phyloP scores from a whole-genome alignment of 805 yeast species.

The Tetrapisispora namnaoensis region DNA sequence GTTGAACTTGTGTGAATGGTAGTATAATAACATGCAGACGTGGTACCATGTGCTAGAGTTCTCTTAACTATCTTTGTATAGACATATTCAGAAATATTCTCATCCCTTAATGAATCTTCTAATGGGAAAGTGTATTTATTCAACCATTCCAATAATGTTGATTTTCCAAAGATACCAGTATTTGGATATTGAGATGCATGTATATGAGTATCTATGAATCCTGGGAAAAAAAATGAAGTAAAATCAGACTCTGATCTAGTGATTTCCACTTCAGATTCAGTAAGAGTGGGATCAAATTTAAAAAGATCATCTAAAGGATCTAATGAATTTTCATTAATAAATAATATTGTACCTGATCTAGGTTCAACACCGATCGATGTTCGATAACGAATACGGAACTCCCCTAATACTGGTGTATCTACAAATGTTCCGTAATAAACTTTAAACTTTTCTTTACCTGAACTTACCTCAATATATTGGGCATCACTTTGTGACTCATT shows the following conservation, averaged over 20 bases:
- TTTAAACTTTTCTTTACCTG: not conserved
- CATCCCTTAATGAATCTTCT: slow-evolving; percentile 56
- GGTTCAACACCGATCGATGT: slow-evolving; percentile 52
- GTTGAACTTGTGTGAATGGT: slow-evolving; percentile 76
- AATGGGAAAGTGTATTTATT: slow-evolving; percentile 80
- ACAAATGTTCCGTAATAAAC: slow-evolving; percentile 62
- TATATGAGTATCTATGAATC: slow-evolving; percentile 73
- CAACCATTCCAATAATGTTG: slow-evolving; percentile 86
- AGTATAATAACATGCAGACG: slow-evolving; percentile 86
- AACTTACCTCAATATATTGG: not conserved
- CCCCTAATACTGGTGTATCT: slow-evolving; percentile 56
- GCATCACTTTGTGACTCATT: not conserved
- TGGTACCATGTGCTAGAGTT: slow-evolving; percentile 75
- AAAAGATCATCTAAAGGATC: slow-evolving; percentile 26
- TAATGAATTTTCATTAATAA: slow-evolving; percentile 19
- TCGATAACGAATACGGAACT: slow-evolving; percentile 43
- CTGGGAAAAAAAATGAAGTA: slow-evolving; percentile 59
- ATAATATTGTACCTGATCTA: slow-evolving; percentile 35
- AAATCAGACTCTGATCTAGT: slow-evolving; percentile 8
- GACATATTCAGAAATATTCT: slow-evolving; percentile 45
- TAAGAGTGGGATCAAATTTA: slow-evolving; percentile 10
- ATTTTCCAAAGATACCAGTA: slow-evolving; percentile 71
- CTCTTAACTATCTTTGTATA: slow-evolving; percentile 59
- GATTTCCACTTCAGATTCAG: slow-evolving; percentile 15
- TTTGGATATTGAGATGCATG: slow-evolving; percentile 84